Evolutionary conservation across 495 filamentous ascomycete species (phyloP), one percentile per base, ranked within the genome.

Genomic region (Penicillium flavigenum): DNA sequence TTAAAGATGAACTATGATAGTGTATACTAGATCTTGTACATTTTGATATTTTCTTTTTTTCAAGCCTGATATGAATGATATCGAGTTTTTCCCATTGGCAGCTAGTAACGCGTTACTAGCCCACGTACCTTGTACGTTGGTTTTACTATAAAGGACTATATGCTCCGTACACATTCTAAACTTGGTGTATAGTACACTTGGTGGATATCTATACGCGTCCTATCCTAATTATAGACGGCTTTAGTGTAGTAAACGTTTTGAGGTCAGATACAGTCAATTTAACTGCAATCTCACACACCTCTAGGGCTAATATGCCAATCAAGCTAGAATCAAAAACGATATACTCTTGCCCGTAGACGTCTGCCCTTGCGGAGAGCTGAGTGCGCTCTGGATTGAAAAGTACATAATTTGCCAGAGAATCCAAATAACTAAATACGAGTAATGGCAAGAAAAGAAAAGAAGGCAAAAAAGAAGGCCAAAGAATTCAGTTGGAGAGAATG

Each of bases 1-100:
- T 78, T 52, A 81, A 80, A 58, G 79, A 85, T 59, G 83, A 85
- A 59, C 63, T 84, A 68, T 85, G 65, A 69, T 27, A 24, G 34
- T 63, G 49, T 61, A 56, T 43, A 57, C 42, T 59, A 62, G 24
- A 55, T 22, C 17, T 14, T 29, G 44, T 45, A 50, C 41, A 48
- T 57, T 51, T 54, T 20, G 34, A 19, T 31, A 45, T 2, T 41
- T n/a, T 11, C 36, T 14, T 39, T 27, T 17, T 17, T 12, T 14
- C 9, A 5, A 53, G 20, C n/a, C 4, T 12, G 12, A 53, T 16
- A 39, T 27, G 7, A 26, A 11, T 6, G 38, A 12, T 44, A 20
- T 22, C 1, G 6, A 20, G 32, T 38, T 24, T 16, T 16, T 16
- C 5, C 27, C 5, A 31, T 38, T n/a, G 8, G 16, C 53, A 56